Evolutionary conservation across 495 filamentous ascomycete genomes (phyloP).

Genomic region (Penicillium riverlandense): DNA sequence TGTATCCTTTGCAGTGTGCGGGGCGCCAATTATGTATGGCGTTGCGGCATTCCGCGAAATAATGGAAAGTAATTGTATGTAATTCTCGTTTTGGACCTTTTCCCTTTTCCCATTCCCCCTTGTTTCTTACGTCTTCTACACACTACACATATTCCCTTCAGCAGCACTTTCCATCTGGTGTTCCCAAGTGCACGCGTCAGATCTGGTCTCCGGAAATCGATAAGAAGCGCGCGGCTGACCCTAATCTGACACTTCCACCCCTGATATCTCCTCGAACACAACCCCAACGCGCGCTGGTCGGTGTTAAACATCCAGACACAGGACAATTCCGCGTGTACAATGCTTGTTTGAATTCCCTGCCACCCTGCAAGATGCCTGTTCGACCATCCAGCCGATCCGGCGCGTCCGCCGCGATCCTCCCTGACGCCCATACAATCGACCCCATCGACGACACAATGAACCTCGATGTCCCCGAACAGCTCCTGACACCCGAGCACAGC

Average conservation of each 20-base stretch:
- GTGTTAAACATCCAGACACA: conserved; percentile 3
- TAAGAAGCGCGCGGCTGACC: conserved; percentile 27
- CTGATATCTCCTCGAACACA: conserved; percentile 14
- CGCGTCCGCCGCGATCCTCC: conserved; percentile 26
- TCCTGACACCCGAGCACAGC: conserved; percentile 40
- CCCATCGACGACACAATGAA: conserved; percentile 29
- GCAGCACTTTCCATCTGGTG: conserved; percentile 7
- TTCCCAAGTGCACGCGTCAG: conserved; percentile 21
- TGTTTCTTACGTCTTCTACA: conserved; percentile 4
- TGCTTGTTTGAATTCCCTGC: conserved; percentile 4
- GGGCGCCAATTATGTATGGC: conserved; percentile 6
- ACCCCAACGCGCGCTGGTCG: conserved; percentile 3
- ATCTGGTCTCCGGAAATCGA: conserved; percentile 23
- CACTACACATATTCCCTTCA: background rate
- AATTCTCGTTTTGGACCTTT: conserved; percentile 1
- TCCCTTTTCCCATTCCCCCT: conserved; percentile 1
- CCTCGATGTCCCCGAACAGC: conserved; percentile 37
- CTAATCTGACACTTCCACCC: conserved; percentile 15
- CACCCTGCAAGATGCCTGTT: conserved; percentile 19
- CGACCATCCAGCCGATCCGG: conserved; percentile 14
- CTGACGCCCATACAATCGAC: conserved; percentile 25
- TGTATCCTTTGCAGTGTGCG: background rate
- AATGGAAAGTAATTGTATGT: background rate
- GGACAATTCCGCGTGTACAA: conserved; percentile 8
- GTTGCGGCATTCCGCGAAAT: conserved; percentile 13